A percentile compares a stretch with the other conserved stretches of the same genome.
Evolutionary conservation across 768 basidiomycete species (phyloP).

Genomic region (Rhizopogon vulgaris): DNA sequence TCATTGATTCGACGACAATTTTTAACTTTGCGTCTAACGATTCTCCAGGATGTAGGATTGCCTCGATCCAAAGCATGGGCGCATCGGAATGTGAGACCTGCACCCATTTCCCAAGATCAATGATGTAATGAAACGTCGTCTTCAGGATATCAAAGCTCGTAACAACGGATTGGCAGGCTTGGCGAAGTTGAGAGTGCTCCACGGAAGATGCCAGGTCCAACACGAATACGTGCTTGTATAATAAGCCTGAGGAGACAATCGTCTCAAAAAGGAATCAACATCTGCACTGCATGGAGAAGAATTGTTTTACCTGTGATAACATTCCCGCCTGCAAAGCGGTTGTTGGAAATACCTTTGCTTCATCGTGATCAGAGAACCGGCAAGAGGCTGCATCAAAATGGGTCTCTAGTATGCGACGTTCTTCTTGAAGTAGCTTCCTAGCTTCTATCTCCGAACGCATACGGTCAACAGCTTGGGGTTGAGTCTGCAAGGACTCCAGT

Average conservation of each 20-base stretch:
- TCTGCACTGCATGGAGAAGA: background rate
- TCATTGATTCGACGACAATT: constrained; percentile 7
- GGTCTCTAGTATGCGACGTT: background rate
- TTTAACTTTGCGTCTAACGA: constrained; percentile 8
- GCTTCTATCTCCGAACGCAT: background rate
- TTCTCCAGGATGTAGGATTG: constrained; percentile 2
- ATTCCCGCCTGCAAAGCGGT: constrained; percentile 43
- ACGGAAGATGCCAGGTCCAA: constrained; percentile 13
- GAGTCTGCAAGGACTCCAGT: background rate
- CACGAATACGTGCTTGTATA: constrained; percentile 28
- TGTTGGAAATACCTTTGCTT: constrained; percentile 31
- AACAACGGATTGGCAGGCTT: constrained; percentile 31
- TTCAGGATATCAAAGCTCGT: constrained; percentile 34
- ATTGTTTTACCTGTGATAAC: constrained; percentile 37
- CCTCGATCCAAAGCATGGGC: constrained; percentile 19
- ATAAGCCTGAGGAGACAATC: constrained; percentile 19
- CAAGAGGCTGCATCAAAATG: constrained; percentile 8
- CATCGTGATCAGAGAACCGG: constrained; percentile 24
- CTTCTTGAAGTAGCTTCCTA: constrained; percentile 2
- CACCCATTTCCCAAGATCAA: constrained; percentile 26
- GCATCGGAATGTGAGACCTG: constrained; percentile 22
- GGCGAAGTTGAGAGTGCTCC: constrained; percentile 23
- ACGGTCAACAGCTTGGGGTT: background rate
- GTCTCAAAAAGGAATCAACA: constrained; percentile 14
- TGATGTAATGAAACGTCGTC: constrained; percentile 41